These are phyloP conservation scores for Arthrobotrys musiformis DNA, from an alignment of 2,329 filamentous ascomycete genomes.

Conservation along the genomic window DNA sequence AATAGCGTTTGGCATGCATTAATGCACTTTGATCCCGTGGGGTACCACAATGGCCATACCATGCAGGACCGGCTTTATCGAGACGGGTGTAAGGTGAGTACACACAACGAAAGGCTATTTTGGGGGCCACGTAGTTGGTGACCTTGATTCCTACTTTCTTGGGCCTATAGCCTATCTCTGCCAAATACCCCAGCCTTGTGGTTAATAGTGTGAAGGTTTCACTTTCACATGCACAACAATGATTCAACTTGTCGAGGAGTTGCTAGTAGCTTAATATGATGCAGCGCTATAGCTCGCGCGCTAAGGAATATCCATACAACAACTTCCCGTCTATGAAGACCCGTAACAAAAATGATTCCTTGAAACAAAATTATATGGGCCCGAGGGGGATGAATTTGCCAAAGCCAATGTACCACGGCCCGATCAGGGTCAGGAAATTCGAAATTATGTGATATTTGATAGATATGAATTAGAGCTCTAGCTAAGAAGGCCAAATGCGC, in stretches of 20 bases:
- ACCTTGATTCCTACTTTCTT: not conserved
- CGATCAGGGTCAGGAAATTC: too few species aligned
- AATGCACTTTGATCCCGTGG: slow-evolving; percentile 29
- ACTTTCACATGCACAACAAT: not conserved
- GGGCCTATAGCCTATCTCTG: not conserved
- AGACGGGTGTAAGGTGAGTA: too few species aligned
- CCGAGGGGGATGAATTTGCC: too few species aligned
- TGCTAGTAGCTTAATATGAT: too few species aligned
- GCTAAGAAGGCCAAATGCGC: not conserved
- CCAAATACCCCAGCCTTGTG: not conserved
- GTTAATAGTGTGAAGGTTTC: not conserved
- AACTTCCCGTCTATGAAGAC: too few species aligned
- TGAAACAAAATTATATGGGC: too few species aligned
- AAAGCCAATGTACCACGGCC: too few species aligned
- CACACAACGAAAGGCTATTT: not conserved
- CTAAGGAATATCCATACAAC: too few species aligned
- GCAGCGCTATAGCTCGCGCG: too few species aligned
- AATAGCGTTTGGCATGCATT: not conserved
- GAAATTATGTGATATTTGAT: not conserved
- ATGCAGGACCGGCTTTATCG: not conserved
- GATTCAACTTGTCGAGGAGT: not conserved
- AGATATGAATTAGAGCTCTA: not conserved
- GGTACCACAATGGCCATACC: not conserved
- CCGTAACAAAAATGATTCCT: too few species aligned
- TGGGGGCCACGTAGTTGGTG: not conserved